Conservation (phyloP, 2,329 filamentous ascomycete genomes). For the Fusarium verticillioides region DNA sequence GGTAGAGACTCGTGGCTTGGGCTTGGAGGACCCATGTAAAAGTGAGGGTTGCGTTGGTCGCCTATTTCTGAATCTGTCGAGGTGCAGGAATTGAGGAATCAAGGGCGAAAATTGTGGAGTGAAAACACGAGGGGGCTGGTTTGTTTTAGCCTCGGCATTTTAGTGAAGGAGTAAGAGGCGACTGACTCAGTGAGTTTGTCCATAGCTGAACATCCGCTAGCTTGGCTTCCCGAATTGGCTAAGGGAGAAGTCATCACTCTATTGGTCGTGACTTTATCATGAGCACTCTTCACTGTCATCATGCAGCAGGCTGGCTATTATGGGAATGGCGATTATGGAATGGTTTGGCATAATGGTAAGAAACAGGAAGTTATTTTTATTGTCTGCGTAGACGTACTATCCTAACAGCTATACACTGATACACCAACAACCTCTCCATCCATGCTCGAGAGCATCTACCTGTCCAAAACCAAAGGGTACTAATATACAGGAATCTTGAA, state of each 20-base stretch:
- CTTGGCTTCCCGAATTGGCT: background rate
- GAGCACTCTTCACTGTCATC: too few species aligned
- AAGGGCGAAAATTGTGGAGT: background rate
- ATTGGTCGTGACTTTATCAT: too few species aligned
- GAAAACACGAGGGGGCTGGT: background rate
- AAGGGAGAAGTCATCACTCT: too few species aligned
- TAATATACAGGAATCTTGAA: background rate
- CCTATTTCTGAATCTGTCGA: background rate
- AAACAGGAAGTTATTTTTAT: background rate
- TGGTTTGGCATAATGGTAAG: background rate
- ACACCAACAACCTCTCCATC: background rate
- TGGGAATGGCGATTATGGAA: too few species aligned
- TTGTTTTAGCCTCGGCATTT: background rate
- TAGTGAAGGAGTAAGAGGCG: background rate
- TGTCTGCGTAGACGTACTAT: background rate
- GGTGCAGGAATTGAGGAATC: background rate
- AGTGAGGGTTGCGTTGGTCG: background rate
- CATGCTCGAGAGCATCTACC: background rate
- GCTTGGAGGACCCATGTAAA: background rate
- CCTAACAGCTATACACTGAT: background rate
- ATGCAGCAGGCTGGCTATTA: too few species aligned
- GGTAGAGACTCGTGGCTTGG: background rate
- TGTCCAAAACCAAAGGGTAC: too few species aligned
- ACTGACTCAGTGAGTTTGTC: background rate
- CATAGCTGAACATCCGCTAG: background rate